phyloP scores from a whole-genome alignment of 2,329 filamentous ascomycete species.

The Pseudogymnoascus verrucosus region DNA sequence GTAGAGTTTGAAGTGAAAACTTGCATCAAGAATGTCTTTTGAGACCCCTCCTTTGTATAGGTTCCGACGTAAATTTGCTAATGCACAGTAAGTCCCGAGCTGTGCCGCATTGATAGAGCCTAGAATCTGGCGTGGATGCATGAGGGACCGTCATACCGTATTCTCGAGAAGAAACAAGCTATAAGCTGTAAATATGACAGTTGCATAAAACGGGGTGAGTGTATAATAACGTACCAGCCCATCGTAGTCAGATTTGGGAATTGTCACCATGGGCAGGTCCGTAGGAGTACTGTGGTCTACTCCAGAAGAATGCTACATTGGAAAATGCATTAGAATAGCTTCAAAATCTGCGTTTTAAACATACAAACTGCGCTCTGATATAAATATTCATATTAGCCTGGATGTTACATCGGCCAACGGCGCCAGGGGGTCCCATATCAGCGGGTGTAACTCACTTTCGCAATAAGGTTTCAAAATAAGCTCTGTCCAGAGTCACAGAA shows the following conservation, averaged over 20 bases:
- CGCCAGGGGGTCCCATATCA: not conserved
- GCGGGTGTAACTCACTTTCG: conserved; percentile 43
- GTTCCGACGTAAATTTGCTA: conserved; percentile 37
- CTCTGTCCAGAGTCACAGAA: conserved; percentile 50
- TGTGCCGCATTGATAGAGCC: not conserved
- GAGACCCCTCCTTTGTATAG: conserved; percentile 42
- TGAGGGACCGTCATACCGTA: conserved; percentile 41
- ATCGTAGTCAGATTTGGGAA: conserved; percentile 55
- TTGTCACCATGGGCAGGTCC: conserved; percentile 37
- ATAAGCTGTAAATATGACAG: not conserved
- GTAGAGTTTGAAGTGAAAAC: conserved; percentile 8
- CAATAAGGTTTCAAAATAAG: conserved; percentile 53
- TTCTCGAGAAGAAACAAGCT: conserved; percentile 35
- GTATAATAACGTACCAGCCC: conserved; percentile 36
- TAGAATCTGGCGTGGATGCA: conserved; percentile 1
- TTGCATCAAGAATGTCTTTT: conserved; percentile 35
- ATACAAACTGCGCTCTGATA: conserved; percentile 38
- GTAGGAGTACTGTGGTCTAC: conserved; percentile 29
- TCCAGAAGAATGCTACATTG: conserved; percentile 32
- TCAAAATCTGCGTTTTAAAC: conserved; percentile 21
- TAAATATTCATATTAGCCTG: not conserved
- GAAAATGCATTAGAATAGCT: conserved; percentile 8
- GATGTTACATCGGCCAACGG: not conserved
- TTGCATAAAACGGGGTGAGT: not conserved
- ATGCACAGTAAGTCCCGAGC: not conserved